Conservation (phyloP, 2,329 filamentous ascomycete genomes). For the Intubia oerlemansii region DNA sequence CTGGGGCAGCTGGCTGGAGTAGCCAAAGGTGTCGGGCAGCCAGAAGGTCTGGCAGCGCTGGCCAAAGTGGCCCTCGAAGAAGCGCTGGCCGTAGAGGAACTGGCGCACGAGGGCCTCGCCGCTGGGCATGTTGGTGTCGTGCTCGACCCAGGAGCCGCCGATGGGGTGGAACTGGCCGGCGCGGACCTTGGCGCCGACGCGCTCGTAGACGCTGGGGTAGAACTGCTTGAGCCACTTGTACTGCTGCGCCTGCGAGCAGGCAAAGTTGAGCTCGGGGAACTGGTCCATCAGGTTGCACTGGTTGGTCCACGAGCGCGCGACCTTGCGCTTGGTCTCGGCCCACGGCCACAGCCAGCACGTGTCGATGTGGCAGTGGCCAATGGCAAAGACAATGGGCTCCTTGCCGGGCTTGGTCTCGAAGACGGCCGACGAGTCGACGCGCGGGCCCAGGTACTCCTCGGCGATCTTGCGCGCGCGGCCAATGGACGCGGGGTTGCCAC, state of each 20-base stretch:
- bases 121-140: constrained; percentile 93
- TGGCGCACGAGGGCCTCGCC: constrained; percentile 87
- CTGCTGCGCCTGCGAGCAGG: constrained; percentile 85
- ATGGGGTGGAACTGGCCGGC: constrained; percentile 85
- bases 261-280: constrained; percentile 85
- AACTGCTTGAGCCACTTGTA: constrained; percentile 90
- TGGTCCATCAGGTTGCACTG: constrained; percentile 90
- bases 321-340: constrained; percentile 92
- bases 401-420: constrained; percentile 55
- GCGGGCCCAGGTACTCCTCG: constrained; percentile 57
- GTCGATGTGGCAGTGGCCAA: constrained; percentile 95
- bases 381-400: constrained; percentile 60
- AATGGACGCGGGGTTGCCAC: constrained; percentile 59
- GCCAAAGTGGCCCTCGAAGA: constrained; percentile 86
- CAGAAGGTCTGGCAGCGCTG: constrained; percentile 81
- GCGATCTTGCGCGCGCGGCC: constrained; percentile 65
- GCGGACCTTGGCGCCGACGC: constrained; percentile 79
- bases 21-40: constrained; percentile 96
- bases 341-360: constrained; percentile 98
- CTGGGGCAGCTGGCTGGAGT: constrained; percentile 86
- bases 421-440: constrained; percentile 64
- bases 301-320: constrained; percentile 87
- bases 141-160: constrained; percentile 95
- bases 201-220: constrained; percentile 75
- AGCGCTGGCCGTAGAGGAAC: constrained; percentile 86